Conservation (phyloP, 2,329 filamentous ascomycete species). For the Ceratocystis ficicola region DNA sequence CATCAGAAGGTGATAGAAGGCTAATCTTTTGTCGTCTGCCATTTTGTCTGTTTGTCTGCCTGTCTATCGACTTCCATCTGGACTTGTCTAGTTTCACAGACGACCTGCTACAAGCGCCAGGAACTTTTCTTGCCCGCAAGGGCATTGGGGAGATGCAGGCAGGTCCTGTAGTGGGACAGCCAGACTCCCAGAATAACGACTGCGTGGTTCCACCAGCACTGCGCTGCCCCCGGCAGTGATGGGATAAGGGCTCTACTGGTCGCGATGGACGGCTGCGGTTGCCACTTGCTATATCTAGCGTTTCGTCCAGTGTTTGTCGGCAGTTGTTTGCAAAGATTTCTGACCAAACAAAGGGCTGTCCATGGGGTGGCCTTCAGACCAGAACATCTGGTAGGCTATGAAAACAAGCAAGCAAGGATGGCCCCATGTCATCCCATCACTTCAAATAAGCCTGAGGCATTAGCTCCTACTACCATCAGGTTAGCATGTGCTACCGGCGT, state of each 20-base stretch:
- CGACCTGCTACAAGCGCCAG: conserved; percentile 1
- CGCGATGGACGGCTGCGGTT: neutral
- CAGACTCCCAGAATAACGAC: neutral
- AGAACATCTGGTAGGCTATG: neutral
- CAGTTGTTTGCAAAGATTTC: neutral
- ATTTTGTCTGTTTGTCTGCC: neutral
- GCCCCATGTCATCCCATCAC: neutral
- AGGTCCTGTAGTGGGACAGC: neutral
- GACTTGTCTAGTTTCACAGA: conserved; percentile 2
- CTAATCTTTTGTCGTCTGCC: neutral
- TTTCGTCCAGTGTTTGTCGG: conserved; percentile 1
- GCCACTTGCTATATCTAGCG: neutral
- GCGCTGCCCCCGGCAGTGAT: neutral
- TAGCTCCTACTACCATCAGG: too few relatives aligned
- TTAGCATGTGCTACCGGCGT: too few relatives aligned
- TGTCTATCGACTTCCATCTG: neutral
- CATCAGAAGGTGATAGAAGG: neutral
- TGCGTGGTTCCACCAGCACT: neutral
- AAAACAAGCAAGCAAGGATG: neutral
- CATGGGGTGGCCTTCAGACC: neutral
- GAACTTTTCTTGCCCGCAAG: neutral
- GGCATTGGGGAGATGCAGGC: neutral
- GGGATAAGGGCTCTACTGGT: neutral
- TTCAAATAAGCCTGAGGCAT: neutral
- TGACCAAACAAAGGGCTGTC: neutral